Evolutionary conservation across 2,329 filamentous ascomycete species (phyloP).

Genomic region (Talaromyces verruculosus): DNA sequence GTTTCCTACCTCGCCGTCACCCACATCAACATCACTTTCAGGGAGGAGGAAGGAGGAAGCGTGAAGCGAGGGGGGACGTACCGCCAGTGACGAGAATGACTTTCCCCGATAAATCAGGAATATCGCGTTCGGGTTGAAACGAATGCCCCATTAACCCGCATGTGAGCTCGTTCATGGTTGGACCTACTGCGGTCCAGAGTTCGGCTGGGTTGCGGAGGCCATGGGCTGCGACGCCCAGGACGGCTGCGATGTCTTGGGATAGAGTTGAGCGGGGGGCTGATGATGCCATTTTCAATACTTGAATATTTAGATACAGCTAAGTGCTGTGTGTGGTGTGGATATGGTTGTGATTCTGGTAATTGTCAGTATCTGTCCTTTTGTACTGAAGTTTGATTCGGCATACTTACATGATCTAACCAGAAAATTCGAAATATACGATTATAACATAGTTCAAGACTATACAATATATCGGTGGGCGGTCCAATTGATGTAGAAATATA

Average conservation of each 20-base stretch:
- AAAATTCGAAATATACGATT: neutral
- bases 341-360: neutral
- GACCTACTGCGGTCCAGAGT: slow-evolving; percentile 33
- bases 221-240: slow-evolving; percentile 26
- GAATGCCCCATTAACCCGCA: slow-evolving; percentile 35
- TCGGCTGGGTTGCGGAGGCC: slow-evolving; percentile 34
- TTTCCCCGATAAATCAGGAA: slow-evolving; percentile 49
- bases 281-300: neutral
- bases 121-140: slow-evolving; percentile 48
- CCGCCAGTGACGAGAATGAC: slow-evolving; percentile 55
- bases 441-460: neutral
- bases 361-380: neutral
- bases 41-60: neutral
- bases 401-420: neutral
- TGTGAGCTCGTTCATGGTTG: slow-evolving; percentile 38
- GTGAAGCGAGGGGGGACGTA: slow-evolving; percentile 25
- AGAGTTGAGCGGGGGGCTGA: slow-evolving; percentile 15
- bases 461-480: neutral
- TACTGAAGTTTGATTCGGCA: neutral
- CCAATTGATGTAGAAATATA: neutral
- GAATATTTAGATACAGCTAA: neutral
- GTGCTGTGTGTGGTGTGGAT: neutral
- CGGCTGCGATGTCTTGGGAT: slow-evolving; percentile 14
- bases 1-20: slow-evolving; percentile 37
- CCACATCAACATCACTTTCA: neutral